These are phyloP conservation scores for Collybiopsis luxurians DNA, from an alignment of 768 basidiomycete species.

Conservation along the genomic window DNA sequence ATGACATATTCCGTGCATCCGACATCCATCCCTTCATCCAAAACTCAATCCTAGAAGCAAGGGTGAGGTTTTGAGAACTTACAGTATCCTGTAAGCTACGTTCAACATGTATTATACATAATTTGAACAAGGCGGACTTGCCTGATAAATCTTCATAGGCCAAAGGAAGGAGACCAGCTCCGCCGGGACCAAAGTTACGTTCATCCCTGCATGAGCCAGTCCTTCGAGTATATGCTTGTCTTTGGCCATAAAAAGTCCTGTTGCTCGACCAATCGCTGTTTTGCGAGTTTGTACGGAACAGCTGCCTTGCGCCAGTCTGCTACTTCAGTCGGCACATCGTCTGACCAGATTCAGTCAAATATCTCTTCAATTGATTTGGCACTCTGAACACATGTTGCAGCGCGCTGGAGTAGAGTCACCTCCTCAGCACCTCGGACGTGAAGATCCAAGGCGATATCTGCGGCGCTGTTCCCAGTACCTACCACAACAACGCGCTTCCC, in stretches of 20 bases:
- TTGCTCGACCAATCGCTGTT: background rate
- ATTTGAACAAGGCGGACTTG: constrained; percentile 12
- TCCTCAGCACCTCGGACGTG: constrained; percentile 24
- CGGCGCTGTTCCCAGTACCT: constrained; percentile 38
- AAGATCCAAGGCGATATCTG: constrained; percentile 38
- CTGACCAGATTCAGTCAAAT: constrained; percentile 13
- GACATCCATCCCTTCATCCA: constrained; percentile 33
- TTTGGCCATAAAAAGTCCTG: constrained; percentile 2
- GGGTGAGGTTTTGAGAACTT: background rate
- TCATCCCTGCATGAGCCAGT: constrained; percentile 32
- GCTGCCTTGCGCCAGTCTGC: constrained; percentile 19
- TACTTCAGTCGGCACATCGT: constrained; percentile 19
- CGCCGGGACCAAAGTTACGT: constrained; percentile 31
- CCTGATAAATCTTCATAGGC: constrained; percentile 30
- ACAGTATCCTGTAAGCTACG: constrained; percentile 7
- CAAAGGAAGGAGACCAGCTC: constrained; percentile 25
- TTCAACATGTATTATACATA: background rate
- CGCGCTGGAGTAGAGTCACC: constrained; percentile 43
- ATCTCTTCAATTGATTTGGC: background rate
- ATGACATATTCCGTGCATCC: constrained; percentile 51
- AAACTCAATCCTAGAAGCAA: background rate
- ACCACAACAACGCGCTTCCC: constrained; percentile 38
- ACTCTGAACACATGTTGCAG: constrained; percentile 30
- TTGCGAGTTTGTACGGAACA: constrained; percentile 14
- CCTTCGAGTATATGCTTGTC: constrained; percentile 29